Conservation (phyloP, 2,329 filamentous ascomycete genomes). For the Clonostachys chloroleuca region DNA sequence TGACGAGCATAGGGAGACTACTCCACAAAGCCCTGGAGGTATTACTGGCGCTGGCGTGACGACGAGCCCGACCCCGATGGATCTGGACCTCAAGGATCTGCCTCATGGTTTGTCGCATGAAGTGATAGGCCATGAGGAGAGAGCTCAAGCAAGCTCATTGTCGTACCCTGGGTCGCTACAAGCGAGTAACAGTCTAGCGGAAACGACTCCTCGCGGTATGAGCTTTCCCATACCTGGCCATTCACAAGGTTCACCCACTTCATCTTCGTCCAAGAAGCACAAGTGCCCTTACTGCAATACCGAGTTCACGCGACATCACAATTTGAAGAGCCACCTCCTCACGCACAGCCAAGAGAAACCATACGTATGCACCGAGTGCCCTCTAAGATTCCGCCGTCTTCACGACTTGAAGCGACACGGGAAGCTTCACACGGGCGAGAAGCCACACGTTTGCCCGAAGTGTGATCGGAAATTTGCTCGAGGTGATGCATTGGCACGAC, state of each 20-base stretch:
- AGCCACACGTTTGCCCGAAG: constrained; percentile 90
- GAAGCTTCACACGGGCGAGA: constrained; percentile 94
- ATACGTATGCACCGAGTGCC: constrained; percentile 89
- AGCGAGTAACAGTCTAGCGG: constrained; percentile 31
- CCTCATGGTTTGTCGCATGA: constrained; percentile 22
- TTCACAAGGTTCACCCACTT: constrained; percentile 50
- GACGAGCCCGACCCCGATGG: constrained; percentile 49
- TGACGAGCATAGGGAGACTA: constrained; percentile 33
- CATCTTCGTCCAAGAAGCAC: constrained; percentile 72
- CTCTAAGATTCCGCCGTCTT: constrained; percentile 84
- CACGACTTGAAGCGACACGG: constrained; percentile 95
- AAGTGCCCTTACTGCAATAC: constrained; percentile 96
- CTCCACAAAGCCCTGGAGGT: constrained; percentile 37
- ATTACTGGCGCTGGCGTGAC: constrained; percentile 37
- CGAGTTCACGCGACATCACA: constrained; percentile 95
- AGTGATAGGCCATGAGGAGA: constrained; percentile 45
- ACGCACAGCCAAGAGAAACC: constrained; percentile 99
- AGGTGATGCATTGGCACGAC: constrained; percentile 88
- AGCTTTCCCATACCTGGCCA: constrained; percentile 50
- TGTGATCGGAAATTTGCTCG: constrained; percentile 93
- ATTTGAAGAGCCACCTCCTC: constrained; percentile 93
- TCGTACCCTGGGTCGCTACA: constrained; percentile 51
- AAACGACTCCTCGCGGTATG: constrained; percentile 45
- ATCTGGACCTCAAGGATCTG: constrained; percentile 40
- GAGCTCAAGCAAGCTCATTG: constrained; percentile 41